These are phyloP conservation scores for Dactylorhiza incarnata DNA, from an alignment of 106 monocot genomes.

Conservation along the genomic window DNA sequence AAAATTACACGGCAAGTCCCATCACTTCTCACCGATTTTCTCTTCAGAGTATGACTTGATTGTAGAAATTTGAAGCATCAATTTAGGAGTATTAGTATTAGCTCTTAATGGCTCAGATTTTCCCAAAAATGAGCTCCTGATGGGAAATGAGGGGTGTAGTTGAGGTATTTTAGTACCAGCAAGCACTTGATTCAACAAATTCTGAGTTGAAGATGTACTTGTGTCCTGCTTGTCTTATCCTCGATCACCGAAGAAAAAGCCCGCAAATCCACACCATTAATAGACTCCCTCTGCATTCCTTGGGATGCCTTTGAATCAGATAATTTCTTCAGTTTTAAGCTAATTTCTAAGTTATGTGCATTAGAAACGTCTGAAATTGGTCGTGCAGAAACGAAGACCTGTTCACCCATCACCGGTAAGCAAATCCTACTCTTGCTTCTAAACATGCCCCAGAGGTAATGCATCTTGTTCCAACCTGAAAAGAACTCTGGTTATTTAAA, in stretches of 20 bases:
- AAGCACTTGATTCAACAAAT: background rate
- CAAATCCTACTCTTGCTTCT: conserved; percentile 26
- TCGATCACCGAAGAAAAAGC: background rate
- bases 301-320: conserved; percentile 1
- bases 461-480: conserved; percentile 76
- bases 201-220: background rate
- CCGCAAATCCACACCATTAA: conserved; percentile 1
- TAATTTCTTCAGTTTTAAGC: conserved; percentile 9
- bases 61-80: background rate
- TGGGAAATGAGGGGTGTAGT: background rate
- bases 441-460: conserved; percentile 77
- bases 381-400: background rate
- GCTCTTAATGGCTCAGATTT: background rate
- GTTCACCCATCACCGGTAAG: conserved; percentile 1
- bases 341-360: conserved; percentile 7
- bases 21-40: background rate
- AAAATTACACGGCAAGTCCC: conserved; percentile 11
- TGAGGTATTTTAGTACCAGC: background rate
- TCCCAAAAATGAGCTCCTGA: background rate
- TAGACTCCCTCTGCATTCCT: background rate
- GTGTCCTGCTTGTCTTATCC: background rate
- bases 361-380: conserved; percentile 4
- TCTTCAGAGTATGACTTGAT: background rate
- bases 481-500: conserved; percentile 4
- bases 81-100: background rate